phyloP scores from a whole-genome alignment of 2,329 filamentous ascomycete genomes.

The Fusarium globosum region DNA sequence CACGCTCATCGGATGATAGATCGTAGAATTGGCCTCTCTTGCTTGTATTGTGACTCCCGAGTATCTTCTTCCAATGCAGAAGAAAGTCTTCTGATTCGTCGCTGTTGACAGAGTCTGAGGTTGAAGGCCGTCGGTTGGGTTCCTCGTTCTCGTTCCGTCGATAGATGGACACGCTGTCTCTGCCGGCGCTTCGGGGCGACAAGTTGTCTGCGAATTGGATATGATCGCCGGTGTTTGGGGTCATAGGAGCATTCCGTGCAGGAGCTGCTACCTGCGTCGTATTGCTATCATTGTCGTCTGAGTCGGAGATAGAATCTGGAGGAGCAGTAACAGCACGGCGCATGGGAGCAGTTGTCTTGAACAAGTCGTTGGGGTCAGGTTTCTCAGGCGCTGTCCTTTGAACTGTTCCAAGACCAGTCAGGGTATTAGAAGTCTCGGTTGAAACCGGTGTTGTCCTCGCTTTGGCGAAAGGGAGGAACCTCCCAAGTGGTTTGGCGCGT shows the following conservation, averaged over 20 bases:
- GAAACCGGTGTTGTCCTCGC: constrained; percentile 33
- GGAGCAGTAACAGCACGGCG: constrained; percentile 37
- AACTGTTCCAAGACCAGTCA: constrained; percentile 36
- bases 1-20: constrained; percentile 63
- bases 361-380: constrained; percentile 3
- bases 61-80: constrained; percentile 49
- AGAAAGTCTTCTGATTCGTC: constrained; percentile 45
- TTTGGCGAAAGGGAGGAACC: constrained; percentile 38
- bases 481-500: constrained; percentile 24
- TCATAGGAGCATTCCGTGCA: constrained; percentile 18
- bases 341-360: constrained; percentile 15
- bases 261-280: constrained; percentile 36
- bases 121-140: constrained; percentile 30
- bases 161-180: constrained; percentile 36
- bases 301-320: constrained; percentile 24
- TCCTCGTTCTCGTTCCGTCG: constrained; percentile 25
- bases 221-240: constrained; percentile 27
- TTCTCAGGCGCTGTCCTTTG: constrained; percentile 30
- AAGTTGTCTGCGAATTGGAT: constrained; percentile 33
- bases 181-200: constrained; percentile 11
- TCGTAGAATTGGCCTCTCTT: constrained; percentile 67
- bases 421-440: not conserved
- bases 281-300: constrained; percentile 38
- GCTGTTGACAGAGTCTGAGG: constrained; percentile 31
- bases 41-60: constrained; percentile 54